phyloP scores from a whole-genome alignment of 2,329 filamentous ascomycete genomes.

The Colletotrichum noveboracense region DNA sequence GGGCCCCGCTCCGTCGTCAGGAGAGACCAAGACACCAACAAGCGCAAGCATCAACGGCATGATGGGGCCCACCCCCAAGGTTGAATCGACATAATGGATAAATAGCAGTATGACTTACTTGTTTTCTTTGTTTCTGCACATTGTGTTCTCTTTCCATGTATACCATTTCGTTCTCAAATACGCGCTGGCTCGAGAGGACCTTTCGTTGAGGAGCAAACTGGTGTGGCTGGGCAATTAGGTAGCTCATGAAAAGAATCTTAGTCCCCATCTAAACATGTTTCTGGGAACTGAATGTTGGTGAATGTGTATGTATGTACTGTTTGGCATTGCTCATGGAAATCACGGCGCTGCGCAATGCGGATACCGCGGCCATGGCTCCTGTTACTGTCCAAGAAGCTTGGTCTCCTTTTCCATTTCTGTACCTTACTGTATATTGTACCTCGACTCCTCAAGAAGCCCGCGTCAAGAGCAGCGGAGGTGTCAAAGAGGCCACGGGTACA shows the following conservation, averaged over 20 bases:
- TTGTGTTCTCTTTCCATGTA: conserved; percentile 20
- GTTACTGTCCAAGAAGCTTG: not conserved
- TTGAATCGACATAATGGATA: conserved; percentile 40
- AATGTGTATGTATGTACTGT: not conserved
- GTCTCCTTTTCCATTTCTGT: not conserved
- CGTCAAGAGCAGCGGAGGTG: not conserved
- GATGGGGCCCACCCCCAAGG: conserved; percentile 50
- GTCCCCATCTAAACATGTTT: not conserved
- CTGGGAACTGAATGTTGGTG: not conserved
- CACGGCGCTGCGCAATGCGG: not conserved
- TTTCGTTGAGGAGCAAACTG: conserved; percentile 1
- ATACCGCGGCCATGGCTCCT: not conserved
- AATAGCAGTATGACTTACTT: conserved; percentile 6
- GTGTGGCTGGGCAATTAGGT: conserved; percentile 13
- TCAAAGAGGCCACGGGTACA: not conserved
- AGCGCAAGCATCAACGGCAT: conserved; percentile 54
- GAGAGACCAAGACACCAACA: conserved; percentile 60
- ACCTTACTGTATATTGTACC: not conserved
- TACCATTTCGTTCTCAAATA: conserved; percentile 22
- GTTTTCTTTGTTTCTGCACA: conserved; percentile 17
- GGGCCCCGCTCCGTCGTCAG: conserved; percentile 51
- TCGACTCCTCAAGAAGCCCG: not conserved
- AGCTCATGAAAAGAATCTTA: conserved; percentile 14
- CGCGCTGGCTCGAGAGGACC: not conserved
- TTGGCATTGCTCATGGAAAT: not conserved